Evolutionary conservation across 2,329 filamentous ascomycete species (phyloP).

Genomic region (Akanthomyces dipterigenus): DNA sequence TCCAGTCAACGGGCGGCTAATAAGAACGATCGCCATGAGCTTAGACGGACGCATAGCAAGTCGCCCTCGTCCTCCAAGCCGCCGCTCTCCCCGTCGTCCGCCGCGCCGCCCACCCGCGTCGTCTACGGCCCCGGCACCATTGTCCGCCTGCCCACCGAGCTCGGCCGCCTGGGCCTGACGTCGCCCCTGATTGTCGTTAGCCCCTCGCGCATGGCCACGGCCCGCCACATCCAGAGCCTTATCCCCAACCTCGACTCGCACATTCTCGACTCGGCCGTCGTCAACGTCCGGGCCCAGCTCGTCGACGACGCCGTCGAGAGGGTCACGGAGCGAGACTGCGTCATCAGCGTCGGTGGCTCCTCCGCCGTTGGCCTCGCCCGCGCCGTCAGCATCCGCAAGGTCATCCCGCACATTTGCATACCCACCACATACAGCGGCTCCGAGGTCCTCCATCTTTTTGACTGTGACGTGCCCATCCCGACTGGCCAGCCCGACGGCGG

Average conservation of each 20-base stretch:
- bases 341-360: conserved; percentile 56
- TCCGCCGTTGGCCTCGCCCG: conserved; percentile 55
- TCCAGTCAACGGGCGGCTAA: conserved; percentile 5
- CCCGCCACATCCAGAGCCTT: conserved; percentile 26
- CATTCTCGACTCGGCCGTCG: conserved; percentile 27
- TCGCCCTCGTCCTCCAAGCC: background rate
- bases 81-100: background rate
- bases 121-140: conserved; percentile 29
- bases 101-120: conserved; percentile 22
- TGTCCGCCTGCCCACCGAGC: conserved; percentile 26
- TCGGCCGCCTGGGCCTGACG: conserved; percentile 25
- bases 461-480: conserved; percentile 3
- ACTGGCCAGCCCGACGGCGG: conserved; percentile 13
- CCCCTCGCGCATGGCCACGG: conserved; percentile 30
- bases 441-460: conserved; percentile 49
- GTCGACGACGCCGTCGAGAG: conserved; percentile 23
- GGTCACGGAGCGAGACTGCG: conserved; percentile 40
- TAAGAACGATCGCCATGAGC: background rate
- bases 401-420: conserved; percentile 51
- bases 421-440: conserved; percentile 54
- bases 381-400: conserved; percentile 44
- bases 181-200: conserved; percentile 32
- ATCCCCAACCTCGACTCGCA: conserved; percentile 27
- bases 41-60: background rate
- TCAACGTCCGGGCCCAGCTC: conserved; percentile 22